phyloP scores from a whole-genome alignment of 139 green algal species.

The Coelastrella sp. region DNA sequence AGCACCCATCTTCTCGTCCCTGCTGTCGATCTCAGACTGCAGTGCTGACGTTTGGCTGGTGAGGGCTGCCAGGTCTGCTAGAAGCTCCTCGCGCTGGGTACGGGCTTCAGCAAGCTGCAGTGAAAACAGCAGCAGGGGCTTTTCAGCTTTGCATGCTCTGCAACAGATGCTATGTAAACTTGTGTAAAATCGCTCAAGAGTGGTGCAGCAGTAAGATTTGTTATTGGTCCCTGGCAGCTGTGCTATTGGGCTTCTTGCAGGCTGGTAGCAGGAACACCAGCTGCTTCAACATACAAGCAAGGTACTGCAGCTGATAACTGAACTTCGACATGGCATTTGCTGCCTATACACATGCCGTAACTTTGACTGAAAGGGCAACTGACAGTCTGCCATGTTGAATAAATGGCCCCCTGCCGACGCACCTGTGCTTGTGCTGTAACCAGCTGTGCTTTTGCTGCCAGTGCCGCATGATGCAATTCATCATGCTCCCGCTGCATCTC shows the following conservation, averaged over 20 bases:
- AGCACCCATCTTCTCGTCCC: conserved; percentile 40
- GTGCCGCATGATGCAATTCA: conserved; percentile 28
- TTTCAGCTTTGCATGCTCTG: too few relatives aligned
- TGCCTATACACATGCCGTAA: not conserved
- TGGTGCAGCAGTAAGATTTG: too few relatives aligned
- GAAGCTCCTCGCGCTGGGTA: conserved; percentile 40
- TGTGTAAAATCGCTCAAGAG: too few relatives aligned
- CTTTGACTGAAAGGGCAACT: too few relatives aligned
- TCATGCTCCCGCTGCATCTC: conserved; percentile 26
- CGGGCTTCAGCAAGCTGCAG: conserved; percentile 43
- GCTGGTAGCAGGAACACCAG: too few relatives aligned
- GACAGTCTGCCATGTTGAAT: too few relatives aligned
- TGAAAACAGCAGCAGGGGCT: too few relatives aligned
- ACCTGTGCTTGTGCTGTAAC: conserved; percentile 48
- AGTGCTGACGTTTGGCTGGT: conserved; percentile 24
- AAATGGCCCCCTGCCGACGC: not conserved
- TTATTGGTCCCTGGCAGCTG: too few relatives aligned
- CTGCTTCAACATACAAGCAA: too few relatives aligned
- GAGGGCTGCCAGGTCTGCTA: conserved; percentile 16
- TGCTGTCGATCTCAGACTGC: conserved; percentile 42
- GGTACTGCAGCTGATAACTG: too few relatives aligned
- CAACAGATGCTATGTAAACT: too few relatives aligned
- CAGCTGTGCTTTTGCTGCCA: conserved; percentile 50
- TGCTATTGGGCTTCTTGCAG: too few relatives aligned
- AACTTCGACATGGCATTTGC: not conserved